phyloP scores from a whole-genome alignment of 257 asterid genomes.

The Forsythia viridissima region DNA sequence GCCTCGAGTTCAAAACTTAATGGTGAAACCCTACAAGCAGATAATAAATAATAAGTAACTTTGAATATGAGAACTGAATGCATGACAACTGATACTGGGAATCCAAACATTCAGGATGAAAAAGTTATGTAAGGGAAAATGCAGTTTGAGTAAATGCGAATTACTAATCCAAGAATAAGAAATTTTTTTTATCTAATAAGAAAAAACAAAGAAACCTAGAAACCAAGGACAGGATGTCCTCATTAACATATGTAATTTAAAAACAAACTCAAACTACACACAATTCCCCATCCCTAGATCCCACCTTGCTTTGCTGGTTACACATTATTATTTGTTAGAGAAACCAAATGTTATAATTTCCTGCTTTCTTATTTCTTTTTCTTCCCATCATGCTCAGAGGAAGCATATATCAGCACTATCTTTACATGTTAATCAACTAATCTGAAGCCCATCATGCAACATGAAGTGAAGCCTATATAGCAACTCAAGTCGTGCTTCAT shows the following conservation, averaged over 20 bases:
- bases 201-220: not conserved
- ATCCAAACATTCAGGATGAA: not conserved
- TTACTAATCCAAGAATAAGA: not conserved
- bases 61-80: not conserved
- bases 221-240: not conserved
- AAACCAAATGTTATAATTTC: not conserved
- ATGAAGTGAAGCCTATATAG: not conserved
- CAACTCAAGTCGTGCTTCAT: not conserved
- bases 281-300: not conserved
- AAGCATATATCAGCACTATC: not conserved
- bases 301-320: not conserved
- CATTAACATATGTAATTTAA: not conserved
- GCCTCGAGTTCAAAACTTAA: slow-evolving; percentile 98
- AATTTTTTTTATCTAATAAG: not conserved
- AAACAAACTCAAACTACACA: not conserved
- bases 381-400: not conserved
- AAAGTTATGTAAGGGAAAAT: not conserved
- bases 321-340: not conserved
- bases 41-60: not conserved
- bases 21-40: slow-evolving; percentile 84
- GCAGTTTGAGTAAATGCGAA: not conserved
- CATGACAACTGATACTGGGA: not conserved
- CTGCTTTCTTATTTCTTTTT: not conserved
- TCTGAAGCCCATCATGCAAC: not conserved
- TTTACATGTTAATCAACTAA: not conserved